Evolutionary conservation across 345 rosid genomes (phyloP), one percentile per base, ranked within the genome.

Genomic region (Microthlaspi erraticum): DNA sequence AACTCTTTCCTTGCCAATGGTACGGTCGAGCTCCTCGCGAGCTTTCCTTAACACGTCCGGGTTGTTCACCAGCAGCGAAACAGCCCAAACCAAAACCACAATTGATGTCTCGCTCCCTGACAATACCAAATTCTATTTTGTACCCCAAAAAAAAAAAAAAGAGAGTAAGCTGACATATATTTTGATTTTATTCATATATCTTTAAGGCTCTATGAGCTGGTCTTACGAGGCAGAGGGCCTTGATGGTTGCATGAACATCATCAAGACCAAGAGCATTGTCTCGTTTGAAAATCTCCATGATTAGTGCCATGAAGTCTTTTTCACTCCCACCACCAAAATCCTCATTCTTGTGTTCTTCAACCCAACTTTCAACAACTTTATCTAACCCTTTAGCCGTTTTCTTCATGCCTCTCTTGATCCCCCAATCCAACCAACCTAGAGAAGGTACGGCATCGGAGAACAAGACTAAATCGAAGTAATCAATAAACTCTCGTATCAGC

Each of bases 351-450:
- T 31, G 33, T 6, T 31, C 33, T 31, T 31, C 2, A 3, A 31
- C 4, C 33, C 33, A 31, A 31, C 1, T 0, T 31, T 31, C 33
- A 31, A 31, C 4, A 31, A 31, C 7, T 31, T 31, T 5, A 31
- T 31, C 33, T 10, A 77, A 51, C 53, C 77, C 83, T 7, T 67
- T 77, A 2, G 66, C 77, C 5, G 73, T 70, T 52, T 61, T 75
- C 68, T 73, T 82, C 87, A 82, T 82, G 5, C 48, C 50, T 26
- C 55, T 59, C 52, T 66, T 29, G 11, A 66, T 50, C 8, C 81
- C 83, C 16, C 59, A 34, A 39, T 84, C 82, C 10, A 82, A 10
- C 86, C 81, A 81, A 13, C 81, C 59, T 4, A 82, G 83, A 50
- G 8, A 57, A 10, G 86, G 88, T 2, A 81, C 38, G 5, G 44